These are phyloP conservation scores for Glycine tomentella DNA, from an alignment of 306 rosid genomes.

Conservation along the genomic window DNA sequence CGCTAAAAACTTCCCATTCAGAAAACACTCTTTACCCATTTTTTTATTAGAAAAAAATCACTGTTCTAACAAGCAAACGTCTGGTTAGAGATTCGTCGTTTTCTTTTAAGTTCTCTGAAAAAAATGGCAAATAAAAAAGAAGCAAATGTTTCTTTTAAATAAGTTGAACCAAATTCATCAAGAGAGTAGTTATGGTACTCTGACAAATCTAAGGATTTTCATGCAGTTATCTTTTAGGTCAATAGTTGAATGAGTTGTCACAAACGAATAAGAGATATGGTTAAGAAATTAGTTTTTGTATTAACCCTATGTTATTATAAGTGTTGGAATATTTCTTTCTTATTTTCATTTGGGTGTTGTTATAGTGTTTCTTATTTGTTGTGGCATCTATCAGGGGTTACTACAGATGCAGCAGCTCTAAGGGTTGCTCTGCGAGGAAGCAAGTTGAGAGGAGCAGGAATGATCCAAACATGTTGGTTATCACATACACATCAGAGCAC, in stretches of 20 bases:
- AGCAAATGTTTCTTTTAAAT: neutral
- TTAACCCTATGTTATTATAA: neutral
- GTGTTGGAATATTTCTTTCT: neutral
- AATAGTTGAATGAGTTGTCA: neutral
- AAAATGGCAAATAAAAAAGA: neutral
- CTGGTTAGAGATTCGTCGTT: neutral
- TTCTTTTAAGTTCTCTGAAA: neutral
- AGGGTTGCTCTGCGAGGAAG: slow-evolving; percentile 93
- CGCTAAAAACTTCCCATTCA: neutral
- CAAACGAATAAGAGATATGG: neutral
- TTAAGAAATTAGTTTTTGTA: neutral
- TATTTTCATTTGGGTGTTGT: neutral
- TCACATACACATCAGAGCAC: slow-evolving; percentile 95
- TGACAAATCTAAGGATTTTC: neutral
- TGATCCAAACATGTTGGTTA: slow-evolving; percentile 93
- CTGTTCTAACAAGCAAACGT: neutral
- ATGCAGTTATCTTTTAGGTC: neutral
- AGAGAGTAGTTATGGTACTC: neutral
- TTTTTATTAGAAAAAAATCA: slow-evolving; percentile 22
- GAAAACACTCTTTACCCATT: neutral
- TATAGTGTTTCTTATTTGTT: slow-evolving; percentile 11
- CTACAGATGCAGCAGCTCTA: slow-evolving; percentile 94
- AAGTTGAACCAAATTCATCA: neutral
- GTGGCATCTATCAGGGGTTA: slow-evolving; percentile 65
- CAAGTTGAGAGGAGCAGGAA: slow-evolving; percentile 93